These are phyloP conservation scores for Ganoderma sp. DNA, from an alignment of 1,284 basidiomycete species.

Conservation along the genomic window DNA sequence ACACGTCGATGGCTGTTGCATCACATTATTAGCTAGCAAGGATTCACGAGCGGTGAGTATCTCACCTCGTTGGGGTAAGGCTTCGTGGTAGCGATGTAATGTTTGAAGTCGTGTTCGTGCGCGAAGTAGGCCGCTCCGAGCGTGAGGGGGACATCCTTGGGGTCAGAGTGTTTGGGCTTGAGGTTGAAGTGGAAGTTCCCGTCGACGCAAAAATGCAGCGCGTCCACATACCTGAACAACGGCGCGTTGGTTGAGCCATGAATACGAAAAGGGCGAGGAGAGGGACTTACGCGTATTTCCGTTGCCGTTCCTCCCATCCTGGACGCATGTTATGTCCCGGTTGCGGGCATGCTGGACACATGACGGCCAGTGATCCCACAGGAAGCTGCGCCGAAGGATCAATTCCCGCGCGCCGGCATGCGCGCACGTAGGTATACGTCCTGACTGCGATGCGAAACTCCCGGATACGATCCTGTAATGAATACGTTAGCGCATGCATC, in stretches of 20 bases:
- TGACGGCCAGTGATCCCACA: neutral
- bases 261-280: no score
- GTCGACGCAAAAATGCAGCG: constrained; percentile 16
- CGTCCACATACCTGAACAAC: constrained; percentile 14
- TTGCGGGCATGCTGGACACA: neutral
- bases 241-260: no score
- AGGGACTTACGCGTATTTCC: neutral
- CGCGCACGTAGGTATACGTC: neutral
- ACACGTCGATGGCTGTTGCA: neutral
- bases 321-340: neutral
- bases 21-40: no score
- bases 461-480: neutral
- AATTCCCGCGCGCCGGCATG: neutral
- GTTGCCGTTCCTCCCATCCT: neutral
- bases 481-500: no score
- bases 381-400: neutral
- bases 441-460: neutral
- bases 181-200: constrained; percentile 27
- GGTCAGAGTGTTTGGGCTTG: constrained; percentile 20
- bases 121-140: constrained; percentile 20
- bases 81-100: constrained; percentile 4
- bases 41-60: no score
- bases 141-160: constrained; percentile 15
- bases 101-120: constrained; percentile 18
- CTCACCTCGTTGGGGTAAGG: constrained; percentile 2